Conservation (phyloP, 2,329 filamentous ascomycete genomes). For the Didymellaceae sp. region DNA sequence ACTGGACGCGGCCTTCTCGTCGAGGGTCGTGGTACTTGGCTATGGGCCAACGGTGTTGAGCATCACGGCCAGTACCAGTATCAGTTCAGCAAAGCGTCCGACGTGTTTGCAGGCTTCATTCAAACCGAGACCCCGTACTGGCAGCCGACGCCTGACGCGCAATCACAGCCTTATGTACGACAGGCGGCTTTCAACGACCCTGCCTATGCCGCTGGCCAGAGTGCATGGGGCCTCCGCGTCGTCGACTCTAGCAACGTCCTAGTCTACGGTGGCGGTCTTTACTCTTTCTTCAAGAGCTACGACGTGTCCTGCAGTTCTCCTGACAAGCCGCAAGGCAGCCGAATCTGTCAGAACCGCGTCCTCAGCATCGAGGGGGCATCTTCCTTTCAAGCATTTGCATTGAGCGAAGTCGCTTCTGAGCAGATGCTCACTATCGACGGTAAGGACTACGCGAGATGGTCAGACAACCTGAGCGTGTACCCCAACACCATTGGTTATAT, state of each 20-base stretch:
- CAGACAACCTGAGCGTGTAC: slow-evolving; percentile 55
- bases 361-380: slow-evolving; percentile 55
- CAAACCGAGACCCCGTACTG: slow-evolving; percentile 90
- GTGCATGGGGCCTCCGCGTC: slow-evolving; percentile 70
- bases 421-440: slow-evolving; percentile 57
- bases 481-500: slow-evolving; percentile 44
- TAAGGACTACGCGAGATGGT: slow-evolving; percentile 51
- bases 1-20: slow-evolving; percentile 84
- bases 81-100: slow-evolving; percentile 76
- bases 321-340: slow-evolving; percentile 38
- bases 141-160: slow-evolving; percentile 80
- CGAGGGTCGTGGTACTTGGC: slow-evolving; percentile 59
- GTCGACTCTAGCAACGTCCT: slow-evolving; percentile 63
- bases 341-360: slow-evolving; percentile 59
- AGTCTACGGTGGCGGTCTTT: slow-evolving; percentile 70
- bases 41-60: slow-evolving; percentile 73
- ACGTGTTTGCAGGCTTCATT: slow-evolving; percentile 82
- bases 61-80: slow-evolving; percentile 77
- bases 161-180: slow-evolving; percentile 65
- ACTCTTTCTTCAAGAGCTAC: slow-evolving; percentile 74
- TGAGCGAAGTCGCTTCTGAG: slow-evolving; percentile 57
- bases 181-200: slow-evolving; percentile 67
- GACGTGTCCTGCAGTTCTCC: slow-evolving; percentile 45
- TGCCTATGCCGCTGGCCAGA: slow-evolving; percentile 59
- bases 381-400: slow-evolving; percentile 53